A percentile compares a stretch with the other conserved stretches of the same genome.
These are phyloP conservation scores for Suillus paluster DNA, from an alignment of 768 basidiomycete species.

Conservation along the genomic window DNA sequence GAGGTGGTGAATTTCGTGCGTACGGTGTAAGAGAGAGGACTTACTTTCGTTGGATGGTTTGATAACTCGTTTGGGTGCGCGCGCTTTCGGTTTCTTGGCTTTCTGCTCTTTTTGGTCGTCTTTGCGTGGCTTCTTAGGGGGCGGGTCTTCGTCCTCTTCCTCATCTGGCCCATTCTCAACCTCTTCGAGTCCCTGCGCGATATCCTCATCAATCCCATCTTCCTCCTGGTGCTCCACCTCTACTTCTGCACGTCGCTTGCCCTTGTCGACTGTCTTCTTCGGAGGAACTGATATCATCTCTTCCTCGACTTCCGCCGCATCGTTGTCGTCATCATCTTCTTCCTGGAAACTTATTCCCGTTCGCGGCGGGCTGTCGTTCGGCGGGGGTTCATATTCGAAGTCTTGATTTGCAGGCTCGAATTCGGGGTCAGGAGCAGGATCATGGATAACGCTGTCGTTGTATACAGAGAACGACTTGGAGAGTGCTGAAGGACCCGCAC, in stretches of 20 bases:
- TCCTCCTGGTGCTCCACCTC: slow-evolving; percentile 19
- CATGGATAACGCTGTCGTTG: slow-evolving; percentile 6
- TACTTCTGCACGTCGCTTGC: slow-evolving; percentile 43
- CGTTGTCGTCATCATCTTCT: slow-evolving; percentile 46
- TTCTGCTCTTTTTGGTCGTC: slow-evolving; percentile 33
- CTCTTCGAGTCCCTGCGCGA: slow-evolving; percentile 45
- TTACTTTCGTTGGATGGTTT: slow-evolving; percentile 26
- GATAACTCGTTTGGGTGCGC: slow-evolving; percentile 22
- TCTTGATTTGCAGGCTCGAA: slow-evolving; percentile 38
- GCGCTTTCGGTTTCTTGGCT: slow-evolving; percentile 29
- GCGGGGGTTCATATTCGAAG: slow-evolving; percentile 23
- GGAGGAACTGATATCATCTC: slow-evolving; percentile 28
- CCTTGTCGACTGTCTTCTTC: slow-evolving; percentile 37
- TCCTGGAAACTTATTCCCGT: slow-evolving; percentile 49
- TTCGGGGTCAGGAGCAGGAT: slow-evolving; percentile 26
- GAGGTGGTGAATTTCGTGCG: slow-evolving; percentile 5
- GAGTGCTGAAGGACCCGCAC: slow-evolving; percentile 40
- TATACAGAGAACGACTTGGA: slow-evolving; percentile 30
- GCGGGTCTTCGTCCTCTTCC: slow-evolving; percentile 40
- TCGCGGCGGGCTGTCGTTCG: slow-evolving; percentile 33
- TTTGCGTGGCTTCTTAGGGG: slow-evolving; percentile 31
- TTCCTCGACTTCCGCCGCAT: slow-evolving; percentile 37
- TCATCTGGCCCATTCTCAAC: slow-evolving; percentile 60
- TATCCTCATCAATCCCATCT: slow-evolving; percentile 46
- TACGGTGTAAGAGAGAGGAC: slow-evolving; percentile 7